Evolutionary conservation across 2,329 filamentous ascomycete species (phyloP), one percentile per base, ranked within the genome.

Genomic region (Pseudogymnoascus sp.): DNA sequence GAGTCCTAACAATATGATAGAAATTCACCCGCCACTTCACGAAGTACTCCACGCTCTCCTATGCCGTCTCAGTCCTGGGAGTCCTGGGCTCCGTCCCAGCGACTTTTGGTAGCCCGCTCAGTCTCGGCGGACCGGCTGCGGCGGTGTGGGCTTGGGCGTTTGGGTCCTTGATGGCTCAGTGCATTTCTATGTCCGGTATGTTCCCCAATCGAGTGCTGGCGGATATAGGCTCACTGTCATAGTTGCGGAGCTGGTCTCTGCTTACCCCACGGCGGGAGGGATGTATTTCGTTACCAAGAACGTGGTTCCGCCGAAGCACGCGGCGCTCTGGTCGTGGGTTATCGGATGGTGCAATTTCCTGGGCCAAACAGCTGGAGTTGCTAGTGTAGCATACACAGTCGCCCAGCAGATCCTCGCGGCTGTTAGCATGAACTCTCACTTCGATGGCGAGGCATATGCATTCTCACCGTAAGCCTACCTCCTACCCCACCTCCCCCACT

Each of bases 281-380:
- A 87, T 88, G 83, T 87, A 87, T 72, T 88, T 86, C 70, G 84
- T 86, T 35, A 85, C 83, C 8, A 87, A 87, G 68, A 81, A 85
- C 69, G 84, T 87, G 35, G 84, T 87, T 1, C 84, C 84, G 7
- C 75, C 77, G 14, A 78, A 84, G 63, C 80, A 85, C 69, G 83
- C 86, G 31, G 81, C 85, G 1, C 79, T 85, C 11, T 86, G 84
- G 77, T 80, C 83, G 0, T 87, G 84, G 84, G 76, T 86, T 47
- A 84, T 86, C 63, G 84, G 84, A n/a, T 87, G 84, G 84, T 84
- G 83, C 69, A 88, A 87, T 66, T 80, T 87, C 33, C 77, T 87
- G 0, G 84, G 84, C 6, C 84, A 88, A 72, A 84, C 83, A 6
- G 82, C 82, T 11, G 84, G 84, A 38, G 83, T 86, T 11, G 83